Conservation (phyloP, 2,329 filamentous ascomycete genomes). For the Zopfia rhizophila region DNA sequence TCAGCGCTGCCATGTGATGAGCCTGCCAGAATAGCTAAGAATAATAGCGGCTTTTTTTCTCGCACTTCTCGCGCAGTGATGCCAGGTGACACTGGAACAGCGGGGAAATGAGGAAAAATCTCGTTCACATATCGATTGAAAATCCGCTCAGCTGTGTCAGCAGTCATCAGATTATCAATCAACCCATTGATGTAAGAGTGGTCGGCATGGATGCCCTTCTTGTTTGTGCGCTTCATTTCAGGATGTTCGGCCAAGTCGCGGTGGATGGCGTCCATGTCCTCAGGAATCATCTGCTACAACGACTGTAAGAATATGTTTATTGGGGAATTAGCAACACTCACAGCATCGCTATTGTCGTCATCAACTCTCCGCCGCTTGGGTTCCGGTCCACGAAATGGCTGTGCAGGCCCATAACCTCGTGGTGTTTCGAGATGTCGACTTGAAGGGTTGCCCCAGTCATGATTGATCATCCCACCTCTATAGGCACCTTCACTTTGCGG, state of each 20-base stretch:
- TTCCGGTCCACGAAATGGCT: slow-evolving; percentile 42
- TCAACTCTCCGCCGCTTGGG: slow-evolving; percentile 45
- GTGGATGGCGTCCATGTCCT: slow-evolving; percentile 51
- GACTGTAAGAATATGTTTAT: background rate
- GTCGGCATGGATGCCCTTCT: slow-evolving; percentile 43
- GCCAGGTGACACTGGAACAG: slow-evolving; percentile 66
- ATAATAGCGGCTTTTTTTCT: slow-evolving; percentile 68
- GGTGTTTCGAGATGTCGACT: slow-evolving; percentile 38
- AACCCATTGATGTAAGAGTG: slow-evolving; percentile 49
- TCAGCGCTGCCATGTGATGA: slow-evolving; percentile 60
- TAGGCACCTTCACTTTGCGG: slow-evolving; percentile 43
- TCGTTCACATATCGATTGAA: slow-evolving; percentile 66
- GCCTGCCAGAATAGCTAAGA: slow-evolving; percentile 66
- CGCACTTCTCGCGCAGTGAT: slow-evolving; percentile 66
- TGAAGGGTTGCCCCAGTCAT: slow-evolving; percentile 40
- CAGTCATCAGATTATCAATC: slow-evolving; percentile 61
- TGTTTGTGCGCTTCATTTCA: slow-evolving; percentile 44
- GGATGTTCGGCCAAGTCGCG: slow-evolving; percentile 48
- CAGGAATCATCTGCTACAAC: slow-evolving; percentile 43
- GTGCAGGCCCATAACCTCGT: slow-evolving; percentile 44
- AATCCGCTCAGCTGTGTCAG: slow-evolving; percentile 63
- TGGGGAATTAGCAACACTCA: slow-evolving; percentile 23
- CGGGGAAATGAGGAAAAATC: slow-evolving; percentile 66
- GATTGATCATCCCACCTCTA: slow-evolving; percentile 37
- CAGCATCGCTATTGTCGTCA: slow-evolving; percentile 37